Evolutionary conservation across 805 yeast species (phyloP), one percentile per base, ranked within the genome.

Genomic region (Nakazawaea ernobii): DNA sequence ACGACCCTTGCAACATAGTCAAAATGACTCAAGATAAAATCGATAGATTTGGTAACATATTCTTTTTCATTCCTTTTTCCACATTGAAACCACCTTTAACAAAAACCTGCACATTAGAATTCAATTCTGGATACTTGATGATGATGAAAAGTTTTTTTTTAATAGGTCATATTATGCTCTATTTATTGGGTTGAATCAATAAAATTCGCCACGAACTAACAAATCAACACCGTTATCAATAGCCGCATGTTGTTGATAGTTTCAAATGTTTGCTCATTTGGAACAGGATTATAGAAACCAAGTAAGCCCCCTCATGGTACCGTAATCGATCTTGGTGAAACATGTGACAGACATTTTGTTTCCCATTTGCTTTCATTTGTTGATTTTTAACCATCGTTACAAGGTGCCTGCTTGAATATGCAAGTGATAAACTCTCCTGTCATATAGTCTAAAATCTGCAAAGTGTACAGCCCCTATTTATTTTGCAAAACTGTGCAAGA

Each of bases 251-350:
- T 66, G 48, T 77, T 71, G 60, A 88, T 68, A 2, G 77, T 65
- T 9, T 66, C 76, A 50, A 80, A 69, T 2, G 86, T 80, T 45
- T 70, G 68, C 15, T 74, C 79, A 44, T 71, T 61, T 6, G 84
- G 74, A 33, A 75, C 62, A 32, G 87, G 87, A 0, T 56, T 60
- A n/a, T 0, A 82, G 76, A 37, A 74, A 71, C 87, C 86, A 80
- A 1, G 96, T 86, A 61, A 86, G 71, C 48, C 84, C 77, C n/a
- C n/a, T n/a, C 96, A 90, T 87, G 53, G 88, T 73, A 39, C 97
- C 96, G 55, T 76, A 80, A 39, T 95, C 96, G 27, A 36, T 41
- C 29, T 41, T 32, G 13, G 8, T 41, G 28, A 15, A 2, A 32
- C 17, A 11, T 32, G 15, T 41, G 15, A 32, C 43, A 27, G 30